A percentile compares a stretch with the other conserved stretches of the same genome.
Evolutionary conservation across 202 grass and related monocot genomes (phyloP).

Genomic region (Musa balbisiana): DNA sequence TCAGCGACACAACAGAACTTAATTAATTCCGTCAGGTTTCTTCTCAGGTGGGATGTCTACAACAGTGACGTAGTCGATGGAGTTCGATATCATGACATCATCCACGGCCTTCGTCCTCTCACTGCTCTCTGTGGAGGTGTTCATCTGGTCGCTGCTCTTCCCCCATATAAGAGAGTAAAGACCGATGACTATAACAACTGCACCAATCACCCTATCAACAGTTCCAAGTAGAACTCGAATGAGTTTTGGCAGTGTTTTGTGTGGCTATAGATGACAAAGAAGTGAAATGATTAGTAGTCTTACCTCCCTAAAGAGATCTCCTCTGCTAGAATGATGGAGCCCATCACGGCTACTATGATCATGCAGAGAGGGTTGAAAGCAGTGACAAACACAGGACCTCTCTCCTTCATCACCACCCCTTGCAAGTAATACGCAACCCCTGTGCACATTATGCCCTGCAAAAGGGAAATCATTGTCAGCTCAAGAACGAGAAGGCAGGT

Average conservation of each 20-base stretch:
- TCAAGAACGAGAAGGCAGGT: too few relatives aligned
- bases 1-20: too few relatives aligned
- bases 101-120: neutral
- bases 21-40: neutral
- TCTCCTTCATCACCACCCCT: constrained; percentile 60
- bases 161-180: constrained; percentile 25
- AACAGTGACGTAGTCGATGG: neutral
- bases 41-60: neutral
- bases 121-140: neutral
- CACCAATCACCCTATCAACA: constrained; percentile 7
- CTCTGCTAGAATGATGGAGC: constrained; percentile 72
- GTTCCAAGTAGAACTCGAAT: neutral
- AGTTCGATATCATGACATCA: neutral
- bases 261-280: neutral
- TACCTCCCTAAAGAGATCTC: constrained; percentile 79
- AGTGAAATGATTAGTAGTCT: neutral
- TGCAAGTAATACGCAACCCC: constrained; percentile 85
- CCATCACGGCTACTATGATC: constrained; percentile 77
- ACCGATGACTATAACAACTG: constrained; percentile 15
- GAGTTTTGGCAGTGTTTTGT: neutral
- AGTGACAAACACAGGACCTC: constrained; percentile 90
- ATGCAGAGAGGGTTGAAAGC: constrained; percentile 97
- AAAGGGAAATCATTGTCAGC: neutral
- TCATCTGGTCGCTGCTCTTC: constrained; percentile 5
- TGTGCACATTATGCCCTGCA: constrained; percentile 81